Base-by-base conservation (phyloP, 1,284 basidiomycete species). In the Anthracocystis setariae region DNA sequence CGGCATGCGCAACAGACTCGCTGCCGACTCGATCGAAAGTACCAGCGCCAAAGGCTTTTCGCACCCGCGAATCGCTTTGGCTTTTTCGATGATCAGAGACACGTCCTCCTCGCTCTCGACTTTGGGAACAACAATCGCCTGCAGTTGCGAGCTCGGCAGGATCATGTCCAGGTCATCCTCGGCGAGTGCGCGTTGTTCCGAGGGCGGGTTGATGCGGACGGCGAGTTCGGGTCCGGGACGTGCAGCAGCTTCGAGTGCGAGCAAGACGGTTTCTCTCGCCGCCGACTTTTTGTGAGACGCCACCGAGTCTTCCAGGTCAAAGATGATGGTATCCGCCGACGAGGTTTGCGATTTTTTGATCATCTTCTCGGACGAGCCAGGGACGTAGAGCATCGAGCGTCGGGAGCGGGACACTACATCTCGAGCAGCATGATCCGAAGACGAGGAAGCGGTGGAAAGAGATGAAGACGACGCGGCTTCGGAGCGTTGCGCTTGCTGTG, bases 191-290 rank as follows among this genome's bases (percentile, higher is more conserved):
- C 35, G 46, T 18, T 70, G 43, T 0, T 48, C 61, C 5, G 74
- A 78, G 10, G 80, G 79, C 8, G 81, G 74, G 43, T 82, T 82
- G 67, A 82, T 82, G 25, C 81, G 75, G 7, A 82, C 81, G 1
- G 77, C 72, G 2, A 79, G 60, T 42, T 81, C 78, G 0, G 79
- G 73, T 0, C 54, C 58, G 0, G 60, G 58, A 3, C 64, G 49
- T 0, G 42, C 38, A 24, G 72, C 73, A 17, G 74, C 78, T 38
- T 74, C 64, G 27, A 81, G 64, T 2, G 70, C 79, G 8, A 80
- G 67, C 3, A 77, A 63, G 1, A 81, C 80, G 42, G 76, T 69
- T 47, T 73, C 67, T 2, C 75, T 65, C 2, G 80, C 81, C 9
- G 69, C 70, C 0, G 73, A 74, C 44, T 81, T 81, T 12, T 78